Evolutionary conservation across 306 rosid species (phyloP), one percentile per base, ranked within the genome.

Genomic region (Prunus mongolica): DNA sequence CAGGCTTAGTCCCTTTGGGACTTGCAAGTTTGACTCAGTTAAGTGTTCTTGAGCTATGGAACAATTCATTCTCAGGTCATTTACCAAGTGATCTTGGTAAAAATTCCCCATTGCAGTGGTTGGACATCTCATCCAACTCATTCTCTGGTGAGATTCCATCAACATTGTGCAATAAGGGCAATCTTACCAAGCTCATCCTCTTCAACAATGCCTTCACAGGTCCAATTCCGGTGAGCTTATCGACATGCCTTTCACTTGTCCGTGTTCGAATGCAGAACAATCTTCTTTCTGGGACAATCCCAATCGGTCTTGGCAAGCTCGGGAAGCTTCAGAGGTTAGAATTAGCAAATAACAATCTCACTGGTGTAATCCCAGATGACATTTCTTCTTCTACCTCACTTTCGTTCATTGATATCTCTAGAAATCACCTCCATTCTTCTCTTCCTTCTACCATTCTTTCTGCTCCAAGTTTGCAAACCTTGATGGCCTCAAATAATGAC

Each of bases 201-300:
- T 95, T 95, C 91, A 95, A 86, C 87, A 95, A 95, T 77, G 91
- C 80, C 64, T 89, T 95, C 80, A 78, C 91, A 14, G 93, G 99
- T 80, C 78, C 89, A 24, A 88, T 95, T 80, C 99, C 97, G 3
- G 78, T 63, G 41, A 84, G 83, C 82, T 50, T 95, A 28, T 90
- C 98, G 12, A 67, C 58, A 0, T 95, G 99, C 67, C 69, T 49
- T 46, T 92, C 97, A 3, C 89, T 95, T 10, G 88, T 92, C 80
- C 97, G 97, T 12, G 98, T 92, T 54, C 89, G 97, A 84, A 87
- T 90, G 54, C 97, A 95, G 69, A 95, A 95, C 82, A 95, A 95
- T 82, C 80, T 89, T 67, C 78, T 95, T n/a, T 86, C 91, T 4
- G 97, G 97, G 45, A 82, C 79, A 12, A 86, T 91, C 68, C 99